A percentile compares a stretch with the other conserved stretches of the same genome.
Conservation (phyloP, 2,329 filamentous ascomycete genomes). For the Colletotrichum australisinense region DNA sequence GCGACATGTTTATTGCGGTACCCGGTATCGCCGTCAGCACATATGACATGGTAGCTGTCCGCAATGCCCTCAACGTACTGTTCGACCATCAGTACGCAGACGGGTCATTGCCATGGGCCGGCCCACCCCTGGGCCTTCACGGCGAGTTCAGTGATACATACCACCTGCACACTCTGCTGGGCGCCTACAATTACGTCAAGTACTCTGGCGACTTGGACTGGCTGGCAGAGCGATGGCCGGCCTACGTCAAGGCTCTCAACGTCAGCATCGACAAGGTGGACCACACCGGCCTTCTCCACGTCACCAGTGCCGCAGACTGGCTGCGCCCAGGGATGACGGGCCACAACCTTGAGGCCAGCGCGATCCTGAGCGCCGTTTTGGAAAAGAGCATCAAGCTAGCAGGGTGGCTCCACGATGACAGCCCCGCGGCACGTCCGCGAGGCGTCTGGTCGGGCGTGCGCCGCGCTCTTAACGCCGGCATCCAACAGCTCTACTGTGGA, state of each 20-base stretch:
- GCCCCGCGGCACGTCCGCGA: slow-evolving; percentile 15
- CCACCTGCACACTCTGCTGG: slow-evolving; percentile 66
- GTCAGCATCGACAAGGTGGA: slow-evolving; percentile 48
- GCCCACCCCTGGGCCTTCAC: slow-evolving; percentile 53
- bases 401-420: slow-evolving; percentile 51
- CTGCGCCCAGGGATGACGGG: slow-evolving; percentile 61
- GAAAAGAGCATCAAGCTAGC: slow-evolving; percentile 60
- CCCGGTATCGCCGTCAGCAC: slow-evolving; percentile 35
- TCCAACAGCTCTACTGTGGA: slow-evolving; percentile 39
- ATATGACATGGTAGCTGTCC: slow-evolving; percentile 49
- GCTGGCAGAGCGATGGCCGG: slow-evolving; percentile 54
- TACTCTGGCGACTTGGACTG: slow-evolving; percentile 58
- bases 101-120: slow-evolving; percentile 59
- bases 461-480: slow-evolving; percentile 37
- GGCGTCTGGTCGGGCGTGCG: slow-evolving; percentile 36
- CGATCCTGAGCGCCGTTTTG: slow-evolving; percentile 64
- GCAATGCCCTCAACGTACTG: slow-evolving; percentile 56
- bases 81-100: slow-evolving; percentile 58
- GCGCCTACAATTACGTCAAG: slow-evolving; percentile 61
- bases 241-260: slow-evolving; percentile 52
- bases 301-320: slow-evolving; percentile 63
- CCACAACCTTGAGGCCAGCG: slow-evolving; percentile 63
- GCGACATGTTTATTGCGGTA: slow-evolving; percentile 62
- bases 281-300: slow-evolving; percentile 56
- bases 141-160: slow-evolving; percentile 62